Evolutionary conservation across 2,329 filamentous ascomycete genomes (phyloP), one percentile per base, ranked within the genome.

Genomic region (Lasiodiplodia theobromae): DNA sequence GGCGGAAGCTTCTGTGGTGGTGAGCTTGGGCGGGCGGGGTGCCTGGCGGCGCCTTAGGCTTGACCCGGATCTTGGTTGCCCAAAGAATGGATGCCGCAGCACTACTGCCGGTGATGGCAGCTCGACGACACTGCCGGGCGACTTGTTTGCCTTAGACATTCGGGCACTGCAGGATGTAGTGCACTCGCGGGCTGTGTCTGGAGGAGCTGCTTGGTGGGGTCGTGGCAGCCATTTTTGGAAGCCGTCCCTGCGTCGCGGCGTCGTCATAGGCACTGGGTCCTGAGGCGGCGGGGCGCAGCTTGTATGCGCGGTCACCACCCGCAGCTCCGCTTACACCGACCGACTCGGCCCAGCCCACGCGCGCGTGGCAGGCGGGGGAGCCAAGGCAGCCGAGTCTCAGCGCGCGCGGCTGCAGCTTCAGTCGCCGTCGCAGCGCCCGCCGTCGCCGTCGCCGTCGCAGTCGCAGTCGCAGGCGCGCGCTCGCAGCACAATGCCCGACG

Each of bases 211-310:
- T 31, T 47, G 44, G 44, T 47, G 44, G 57, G 57, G 40, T 34
- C 57, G 7, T 18, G 12, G 58, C 38, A 2, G 23, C 37, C 21
- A 31, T 47, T 47, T 47, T 47, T 23, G 37, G 57, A 58, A 37
- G 21, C 54, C 23, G 57, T 60, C 21, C 38, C 57, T 51, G 23
- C 28, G 53, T 56, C 53, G 28, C 53, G 18, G 53, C 58, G 58
- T 63, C 58, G 58, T 63, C 58, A 63, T 63, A 34, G 58, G 40
- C 40, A 60, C 11, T 21, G 34, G 34, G n/a, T 44, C 56, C 44
- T 60, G 54, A 40, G 57, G 21, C 57, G 34, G 34, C 23, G 40
- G 58, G 58, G 58, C 58, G 58, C 58, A 63, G 57, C 25, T 21
- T 16, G 57, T n/a, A 23, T 31, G 57, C 40, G 58, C 58, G 40